phyloP scores from a whole-genome alignment of 371 early-diverging fungal species.

The Rhizopus arrhizus region DNA sequence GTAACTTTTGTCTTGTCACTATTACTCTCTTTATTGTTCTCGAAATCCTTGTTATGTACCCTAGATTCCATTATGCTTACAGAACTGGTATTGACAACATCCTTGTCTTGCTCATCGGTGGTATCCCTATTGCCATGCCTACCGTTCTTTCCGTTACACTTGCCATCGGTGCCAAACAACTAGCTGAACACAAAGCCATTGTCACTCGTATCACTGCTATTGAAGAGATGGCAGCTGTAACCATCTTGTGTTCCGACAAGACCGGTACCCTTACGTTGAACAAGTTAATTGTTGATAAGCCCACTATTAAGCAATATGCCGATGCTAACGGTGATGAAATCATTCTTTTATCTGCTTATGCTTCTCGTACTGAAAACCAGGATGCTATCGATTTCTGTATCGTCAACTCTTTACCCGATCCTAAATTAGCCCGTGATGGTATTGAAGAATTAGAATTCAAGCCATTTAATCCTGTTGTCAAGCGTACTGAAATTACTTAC shows the following conservation, averaged over 20 bases:
- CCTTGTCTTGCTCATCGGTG: constrained; percentile 78
- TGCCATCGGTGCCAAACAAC: constrained; percentile 91
- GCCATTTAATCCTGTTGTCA: constrained; percentile 88
- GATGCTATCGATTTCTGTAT: constrained; percentile 80
- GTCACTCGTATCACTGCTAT: constrained; percentile 86
- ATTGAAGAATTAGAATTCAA: constrained; percentile 76
- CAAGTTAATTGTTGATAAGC: too few relatives aligned
- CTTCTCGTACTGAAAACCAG: constrained; percentile 71
- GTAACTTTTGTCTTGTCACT: constrained; percentile 81
- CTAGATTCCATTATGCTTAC: constrained; percentile 71
- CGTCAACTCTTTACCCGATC: constrained; percentile 53
- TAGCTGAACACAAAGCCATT: constrained; percentile 92
- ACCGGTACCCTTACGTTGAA: constrained; percentile 85
- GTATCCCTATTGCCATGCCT: constrained; percentile 82
- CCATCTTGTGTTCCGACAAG: constrained; percentile 96
- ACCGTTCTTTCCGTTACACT: constrained; percentile 91
- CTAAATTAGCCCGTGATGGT: constrained; percentile 56
- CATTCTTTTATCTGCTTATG: constrained; percentile 67
- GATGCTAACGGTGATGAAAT: constrained; percentile 58
- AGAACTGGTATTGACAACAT: constrained; percentile 75
- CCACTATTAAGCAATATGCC: constrained; percentile 69
- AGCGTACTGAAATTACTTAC: constrained; percentile 85
- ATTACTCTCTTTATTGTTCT: constrained; percentile 74
- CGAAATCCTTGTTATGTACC: constrained; percentile 82
- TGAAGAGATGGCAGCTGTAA: constrained; percentile 92